phyloP scores from a whole-genome alignment of 1,284 basidiomycete genomes.

The Polyporus tsugae region DNA sequence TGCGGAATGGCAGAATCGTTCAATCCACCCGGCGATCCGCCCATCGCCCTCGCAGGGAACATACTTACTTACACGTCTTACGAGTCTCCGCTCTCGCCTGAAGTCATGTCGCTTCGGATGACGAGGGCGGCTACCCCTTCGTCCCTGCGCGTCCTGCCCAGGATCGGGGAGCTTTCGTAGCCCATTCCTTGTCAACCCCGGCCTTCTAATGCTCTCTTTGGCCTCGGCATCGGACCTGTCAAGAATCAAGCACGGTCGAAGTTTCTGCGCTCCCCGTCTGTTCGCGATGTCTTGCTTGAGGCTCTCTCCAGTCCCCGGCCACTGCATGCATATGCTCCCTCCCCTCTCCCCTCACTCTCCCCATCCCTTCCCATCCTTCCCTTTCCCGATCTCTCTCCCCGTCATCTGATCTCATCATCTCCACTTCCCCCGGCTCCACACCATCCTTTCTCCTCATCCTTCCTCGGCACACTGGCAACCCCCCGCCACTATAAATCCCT shows the following conservation, averaged over 20 bases:
- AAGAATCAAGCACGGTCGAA: not conserved
- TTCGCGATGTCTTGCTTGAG: constrained; percentile 4
- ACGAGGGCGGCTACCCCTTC: not conserved
- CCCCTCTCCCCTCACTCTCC: not conserved
- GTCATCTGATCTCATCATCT: not conserved
- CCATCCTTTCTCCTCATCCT: not conserved
- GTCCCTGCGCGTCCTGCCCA: not conserved
- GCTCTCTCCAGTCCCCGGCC: not conserved
- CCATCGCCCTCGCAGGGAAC: not conserved
- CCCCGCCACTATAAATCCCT: constrained; percentile 1
- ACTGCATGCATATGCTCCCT: not conserved
- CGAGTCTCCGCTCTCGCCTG: too few relatives aligned
- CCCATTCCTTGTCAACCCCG: constrained; percentile 22
- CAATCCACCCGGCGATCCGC: constrained; percentile 3
- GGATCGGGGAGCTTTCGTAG: constrained; percentile 15
- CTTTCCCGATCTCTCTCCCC: not conserved
- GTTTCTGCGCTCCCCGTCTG: not conserved
- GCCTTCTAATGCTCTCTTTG: constrained; percentile 4
- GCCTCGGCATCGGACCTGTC: constrained; percentile 14
- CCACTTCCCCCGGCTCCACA: not conserved
- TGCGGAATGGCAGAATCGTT: not conserved
- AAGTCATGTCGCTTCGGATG: not conserved
- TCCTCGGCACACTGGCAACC: not conserved
- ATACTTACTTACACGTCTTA: too few relatives aligned
- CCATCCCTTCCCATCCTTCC: not conserved